phyloP scores from a whole-genome alignment of 2,329 filamentous ascomycete genomes.

The Alternaria dauci region DNA sequence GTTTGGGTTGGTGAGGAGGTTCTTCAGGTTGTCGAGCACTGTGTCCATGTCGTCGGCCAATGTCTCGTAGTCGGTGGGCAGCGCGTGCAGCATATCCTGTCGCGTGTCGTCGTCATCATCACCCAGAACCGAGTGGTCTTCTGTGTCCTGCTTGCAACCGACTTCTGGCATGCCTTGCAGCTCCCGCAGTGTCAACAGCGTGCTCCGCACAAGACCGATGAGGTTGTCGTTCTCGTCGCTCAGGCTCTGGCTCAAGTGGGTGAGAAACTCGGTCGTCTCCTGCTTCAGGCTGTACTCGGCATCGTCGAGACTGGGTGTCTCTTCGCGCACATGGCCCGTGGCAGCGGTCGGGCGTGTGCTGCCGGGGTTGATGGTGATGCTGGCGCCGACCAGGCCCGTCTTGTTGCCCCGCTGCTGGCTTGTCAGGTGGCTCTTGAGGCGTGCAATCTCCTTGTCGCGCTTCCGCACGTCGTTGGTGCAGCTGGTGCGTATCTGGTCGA shows the following conservation, averaged over 20 bases:
- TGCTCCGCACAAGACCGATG: conserved; percentile 74
- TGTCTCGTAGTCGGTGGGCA: conserved; percentile 70
- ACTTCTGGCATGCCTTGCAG: conserved; percentile 62
- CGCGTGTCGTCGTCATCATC: conserved; percentile 45
- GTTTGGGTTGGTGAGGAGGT: conserved; percentile 89
- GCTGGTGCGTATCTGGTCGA: conserved; percentile 83
- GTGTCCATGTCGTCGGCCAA: conserved; percentile 77
- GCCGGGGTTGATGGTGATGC: conserved; percentile 57
- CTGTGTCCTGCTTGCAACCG: conserved; percentile 34
- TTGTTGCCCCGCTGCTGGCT: conserved; percentile 65
- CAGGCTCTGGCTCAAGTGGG: conserved; percentile 79
- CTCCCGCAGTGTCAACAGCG: conserved; percentile 74
- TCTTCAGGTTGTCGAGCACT: conserved; percentile 81
- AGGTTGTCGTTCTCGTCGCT: conserved; percentile 93
- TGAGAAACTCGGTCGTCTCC: conserved; percentile 92
- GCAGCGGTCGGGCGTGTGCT: conserved; percentile 33
- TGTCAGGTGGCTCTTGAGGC: conserved; percentile 84
- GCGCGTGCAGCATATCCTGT: conserved; percentile 52
- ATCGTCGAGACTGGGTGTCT: conserved; percentile 61
- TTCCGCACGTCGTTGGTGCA: conserved; percentile 92
- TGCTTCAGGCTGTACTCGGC: conserved; percentile 75
- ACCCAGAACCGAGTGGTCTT: conserved; percentile 37
- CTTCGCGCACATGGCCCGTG: conserved; percentile 60
- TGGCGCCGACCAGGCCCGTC: conserved; percentile 57
- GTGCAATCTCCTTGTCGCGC: conserved; percentile 86